Evolutionary conservation across 2,329 filamentous ascomycete genomes (phyloP), one percentile per base, ranked within the genome.

Genomic region (Zymoseptoria ardabiliae): DNA sequence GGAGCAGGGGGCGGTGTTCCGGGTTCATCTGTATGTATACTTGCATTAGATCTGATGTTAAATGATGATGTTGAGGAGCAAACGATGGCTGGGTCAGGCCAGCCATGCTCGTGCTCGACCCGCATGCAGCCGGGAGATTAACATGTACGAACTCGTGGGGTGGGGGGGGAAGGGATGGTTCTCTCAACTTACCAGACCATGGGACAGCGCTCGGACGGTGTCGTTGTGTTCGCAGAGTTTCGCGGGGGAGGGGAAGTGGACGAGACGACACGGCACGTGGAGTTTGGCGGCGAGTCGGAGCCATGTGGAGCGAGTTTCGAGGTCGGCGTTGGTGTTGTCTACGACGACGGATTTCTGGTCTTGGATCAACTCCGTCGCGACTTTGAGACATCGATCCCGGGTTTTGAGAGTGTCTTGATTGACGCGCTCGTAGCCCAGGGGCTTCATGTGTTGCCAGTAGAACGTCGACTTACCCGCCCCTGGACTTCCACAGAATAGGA

Each of bases 281-380:
- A 85, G 77, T 68, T 87, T 87, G 64, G 81, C 82, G 19, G 91
- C 91, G 28, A 97, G 75, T 23, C 83, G 78, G 30, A 90, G 75
- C 93, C 93, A 97, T 61, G 89, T 77, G n/a, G 82, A 81, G 64
- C 94, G 83, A 22, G 87, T 90, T 56, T 90, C 87, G 10, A 80
- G 73, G 75, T 96, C 89, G 28, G 92, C 85, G 72, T 99, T 99
- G n/a, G 94, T 97, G 73, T 96, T 97, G 74, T 99, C 94, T 60
- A 97, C 82, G 23, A 82, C 90, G 3, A 96, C 85, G 2, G 89
- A 89, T 21, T 79, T 79, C 1, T 87, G 85, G 22, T 83, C 79
- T 41, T 79, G 73, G 50, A 97, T 77, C 53, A 83, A 75, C 52
- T 88, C 82, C 54, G 78, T 80, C 13, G 92, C 91, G 22, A 82